These are phyloP conservation scores for Claviceps fusiformis DNA, from an alignment of 2,329 filamentous ascomycete genomes.

Conservation along the genomic window DNA sequence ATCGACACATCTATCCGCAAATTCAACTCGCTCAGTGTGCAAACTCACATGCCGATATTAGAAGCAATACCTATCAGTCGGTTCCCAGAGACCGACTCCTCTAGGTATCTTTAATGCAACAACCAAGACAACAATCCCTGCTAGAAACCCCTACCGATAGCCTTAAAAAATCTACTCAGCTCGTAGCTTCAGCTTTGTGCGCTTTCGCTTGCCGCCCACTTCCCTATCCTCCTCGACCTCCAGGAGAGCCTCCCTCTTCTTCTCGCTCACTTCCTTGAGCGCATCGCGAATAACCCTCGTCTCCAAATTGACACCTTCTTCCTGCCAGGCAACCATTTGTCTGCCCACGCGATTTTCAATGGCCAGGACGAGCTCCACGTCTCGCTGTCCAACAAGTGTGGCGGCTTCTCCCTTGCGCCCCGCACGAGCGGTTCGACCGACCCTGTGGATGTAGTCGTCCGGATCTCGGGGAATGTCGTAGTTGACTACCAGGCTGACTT, in stretches of 20 bases:
- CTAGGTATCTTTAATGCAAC: no score
- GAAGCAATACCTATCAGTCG: no score
- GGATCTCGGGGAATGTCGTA: slow-evolving; percentile 94
- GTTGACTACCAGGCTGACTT: slow-evolving; percentile 81
- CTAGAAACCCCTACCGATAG: no score
- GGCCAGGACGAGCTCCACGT: slow-evolving; percentile 78
- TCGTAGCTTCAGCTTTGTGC: slow-evolving; percentile 43
- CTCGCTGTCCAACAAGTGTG: slow-evolving; percentile 82
- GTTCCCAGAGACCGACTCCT: no score
- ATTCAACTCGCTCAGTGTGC: no score
- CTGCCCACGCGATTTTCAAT: slow-evolving; percentile 75
- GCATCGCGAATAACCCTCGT: slow-evolving; percentile 72
- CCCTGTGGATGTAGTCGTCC: slow-evolving; percentile 93
- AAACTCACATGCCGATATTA: no score
- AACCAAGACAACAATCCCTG: no score
- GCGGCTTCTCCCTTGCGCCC: slow-evolving; percentile 71
- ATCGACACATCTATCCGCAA: no score
- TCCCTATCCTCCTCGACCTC: slow-evolving; percentile 89
- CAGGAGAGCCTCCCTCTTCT: slow-evolving; percentile 81
- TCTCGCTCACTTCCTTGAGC: slow-evolving; percentile 83
- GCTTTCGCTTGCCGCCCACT: slow-evolving; percentile 71
- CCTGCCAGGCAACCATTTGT: slow-evolving; percentile 70
- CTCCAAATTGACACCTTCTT: slow-evolving; percentile 92
- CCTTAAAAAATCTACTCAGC: slow-evolving; percentile 10
- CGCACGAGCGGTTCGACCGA: slow-evolving; percentile 88